Conservation (phyloP, 805 yeast genomes). For the Kluyveromyces dobzhanskii region DNA sequence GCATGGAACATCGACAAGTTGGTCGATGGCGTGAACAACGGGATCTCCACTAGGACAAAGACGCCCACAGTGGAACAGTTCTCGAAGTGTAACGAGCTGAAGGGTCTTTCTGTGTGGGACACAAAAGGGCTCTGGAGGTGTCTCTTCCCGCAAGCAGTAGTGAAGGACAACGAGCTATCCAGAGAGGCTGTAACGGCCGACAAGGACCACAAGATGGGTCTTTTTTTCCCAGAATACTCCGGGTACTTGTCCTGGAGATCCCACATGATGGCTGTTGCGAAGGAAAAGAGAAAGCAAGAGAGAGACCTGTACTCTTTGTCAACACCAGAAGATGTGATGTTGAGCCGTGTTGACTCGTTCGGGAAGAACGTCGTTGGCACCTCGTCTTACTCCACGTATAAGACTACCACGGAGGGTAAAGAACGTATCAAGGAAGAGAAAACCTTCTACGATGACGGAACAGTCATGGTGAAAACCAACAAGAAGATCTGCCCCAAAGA, state of each 20-base stretch:
- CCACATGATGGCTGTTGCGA: conserved; percentile 42
- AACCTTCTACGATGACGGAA: conserved; percentile 37
- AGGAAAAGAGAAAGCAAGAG: conserved; percentile 27
- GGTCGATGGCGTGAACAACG: conserved; percentile 10
- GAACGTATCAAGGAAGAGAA: conserved; percentile 33
- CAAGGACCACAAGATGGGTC: conserved; percentile 39
- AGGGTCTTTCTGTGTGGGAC: conserved; percentile 81
- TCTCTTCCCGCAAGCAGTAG: conserved; percentile 56
- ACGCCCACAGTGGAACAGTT: conserved; percentile 53
- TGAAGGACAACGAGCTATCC: conserved; percentile 34
- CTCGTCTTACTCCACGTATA: conserved; percentile 30
- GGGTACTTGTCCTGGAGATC: conserved; percentile 61
- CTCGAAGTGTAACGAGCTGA: conserved; percentile 49
- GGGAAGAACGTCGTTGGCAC: conserved; percentile 31
- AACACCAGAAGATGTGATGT: conserved; percentile 23
- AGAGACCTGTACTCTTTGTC: conserved; percentile 1
- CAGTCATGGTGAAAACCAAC: conserved; percentile 30
- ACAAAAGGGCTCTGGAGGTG: conserved; percentile 84
- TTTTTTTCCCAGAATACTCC: conserved; percentile 56
- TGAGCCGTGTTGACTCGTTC: conserved; percentile 9
- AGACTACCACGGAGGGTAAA: conserved; percentile 36
- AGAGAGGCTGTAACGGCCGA: conserved; percentile 51
- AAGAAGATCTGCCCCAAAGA: conserved; percentile 32
- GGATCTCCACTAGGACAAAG: conserved; percentile 35
- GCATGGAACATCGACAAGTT: conserved; percentile 9